A percentile compares a stretch with the other conserved stretches of the same genome.
Conservation (phyloP, 805 yeast genomes). For the Candida sphagnicola region DNA sequence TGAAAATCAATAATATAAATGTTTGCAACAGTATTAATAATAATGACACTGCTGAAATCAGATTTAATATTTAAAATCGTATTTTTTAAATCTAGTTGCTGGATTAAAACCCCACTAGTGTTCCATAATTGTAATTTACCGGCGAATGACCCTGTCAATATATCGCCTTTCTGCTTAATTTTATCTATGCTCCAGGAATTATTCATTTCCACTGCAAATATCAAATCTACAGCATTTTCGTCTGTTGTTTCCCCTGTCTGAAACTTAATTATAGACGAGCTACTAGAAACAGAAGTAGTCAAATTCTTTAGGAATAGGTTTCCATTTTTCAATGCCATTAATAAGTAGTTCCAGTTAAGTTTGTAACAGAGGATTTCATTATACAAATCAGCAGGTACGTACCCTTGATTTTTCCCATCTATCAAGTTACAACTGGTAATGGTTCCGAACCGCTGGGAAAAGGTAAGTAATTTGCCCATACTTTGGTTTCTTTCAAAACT, state of each 20-base stretch:
- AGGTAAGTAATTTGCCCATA: slow-evolving; percentile 21
- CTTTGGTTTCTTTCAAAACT: slow-evolving; percentile 21
- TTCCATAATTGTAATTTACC: slow-evolving; percentile 27
- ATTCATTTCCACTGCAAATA: slow-evolving; percentile 18
- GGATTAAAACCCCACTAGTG: slow-evolving; percentile 15
- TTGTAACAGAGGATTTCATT: slow-evolving; percentile 4
- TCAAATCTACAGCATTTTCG: slow-evolving; percentile 8
- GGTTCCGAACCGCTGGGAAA: slow-evolving; percentile 23
- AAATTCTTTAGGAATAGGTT: slow-evolving; percentile 30
- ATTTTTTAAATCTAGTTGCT: slow-evolving; percentile 9
- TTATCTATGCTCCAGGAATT: slow-evolving; percentile 16
- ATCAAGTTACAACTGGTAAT: slow-evolving; percentile 26
- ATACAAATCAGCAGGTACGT: slow-evolving; percentile 26
- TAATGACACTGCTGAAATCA: slow-evolving; percentile 23
- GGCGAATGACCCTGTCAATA: slow-evolving; percentile 18
- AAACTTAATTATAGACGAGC: slow-evolving; percentile 16
- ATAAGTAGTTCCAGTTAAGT: slow-evolving; percentile 30
- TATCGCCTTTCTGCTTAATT: slow-evolving; percentile 19
- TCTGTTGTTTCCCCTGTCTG: slow-evolving; percentile 8
- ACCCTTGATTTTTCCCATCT: slow-evolving; percentile 35
- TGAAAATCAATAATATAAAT: slow-evolving; percentile 18
- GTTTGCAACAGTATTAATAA: slow-evolving; percentile 14
- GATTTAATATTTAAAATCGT: slow-evolving; percentile 16
- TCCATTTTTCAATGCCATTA: slow-evolving; percentile 25
- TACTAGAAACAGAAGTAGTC: slow-evolving; percentile 23